Percentiles rank a stretch among this genome's conserved stretches.
Evolutionary conservation across 73 alveolate genomes (phyloP).

Genomic region (Paraurostyla sp.): DNA sequence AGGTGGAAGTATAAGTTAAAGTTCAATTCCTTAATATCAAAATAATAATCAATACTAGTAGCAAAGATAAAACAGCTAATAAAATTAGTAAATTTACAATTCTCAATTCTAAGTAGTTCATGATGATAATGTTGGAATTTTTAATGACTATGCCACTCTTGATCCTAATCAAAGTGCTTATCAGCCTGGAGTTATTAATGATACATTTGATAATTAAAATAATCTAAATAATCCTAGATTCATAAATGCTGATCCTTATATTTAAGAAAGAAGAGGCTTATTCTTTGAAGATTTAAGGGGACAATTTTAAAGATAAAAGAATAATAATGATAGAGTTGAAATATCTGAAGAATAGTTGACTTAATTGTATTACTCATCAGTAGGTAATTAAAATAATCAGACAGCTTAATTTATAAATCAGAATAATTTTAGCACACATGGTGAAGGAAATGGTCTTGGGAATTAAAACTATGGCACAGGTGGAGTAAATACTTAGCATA

Average conservation of each 20-base stretch:
- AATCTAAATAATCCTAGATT: neutral
- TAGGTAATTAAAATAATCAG: neutral
- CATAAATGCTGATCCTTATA: slow-evolving; percentile 13
- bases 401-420: slow-evolving; percentile 56
- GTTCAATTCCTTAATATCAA: neutral
- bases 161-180: neutral
- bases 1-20: neutral
- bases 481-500: neutral
- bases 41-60: neutral
- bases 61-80: neutral
- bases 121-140: slow-evolving; percentile 44
- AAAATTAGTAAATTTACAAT: neutral
- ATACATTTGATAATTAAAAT: no score
- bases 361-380: slow-evolving; percentile 31
- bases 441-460: slow-evolving; percentile 11
- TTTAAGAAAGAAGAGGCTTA: slow-evolving; percentile 27
- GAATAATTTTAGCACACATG: slow-evolving; percentile 37
- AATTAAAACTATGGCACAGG: neutral
- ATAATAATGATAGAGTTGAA: neutral
- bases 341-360: slow-evolving; percentile 35
- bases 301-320: neutral
- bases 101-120: neutral
- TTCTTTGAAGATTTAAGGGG: slow-evolving; percentile 36
- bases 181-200: no score
- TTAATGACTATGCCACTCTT: neutral